phyloP scores from a whole-genome alignment of 2,329 filamentous ascomycete genomes.

The Aspergillus aculeatus region DNA sequence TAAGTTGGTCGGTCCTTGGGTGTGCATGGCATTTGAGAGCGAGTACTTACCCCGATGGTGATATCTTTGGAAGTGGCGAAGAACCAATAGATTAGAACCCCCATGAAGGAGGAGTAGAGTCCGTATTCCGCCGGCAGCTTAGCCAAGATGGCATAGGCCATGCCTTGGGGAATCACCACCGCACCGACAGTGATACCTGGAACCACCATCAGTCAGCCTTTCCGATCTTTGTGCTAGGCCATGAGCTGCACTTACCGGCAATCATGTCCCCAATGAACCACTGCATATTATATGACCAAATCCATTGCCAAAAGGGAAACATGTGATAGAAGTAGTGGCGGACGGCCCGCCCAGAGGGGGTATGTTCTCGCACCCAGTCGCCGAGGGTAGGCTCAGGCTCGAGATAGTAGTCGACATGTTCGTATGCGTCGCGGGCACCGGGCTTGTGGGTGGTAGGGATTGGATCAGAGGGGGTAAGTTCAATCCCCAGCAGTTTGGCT shows the following conservation, averaged over 20 bases:
- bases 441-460: too few relatives aligned
- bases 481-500: too few relatives aligned
- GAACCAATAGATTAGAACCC: slow-evolving; percentile 92
- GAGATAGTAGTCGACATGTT: too few relatives aligned
- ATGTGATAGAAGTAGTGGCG: too few relatives aligned
- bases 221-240: not conserved
- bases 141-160: slow-evolving; percentile 89
- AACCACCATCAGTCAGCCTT: not conserved
- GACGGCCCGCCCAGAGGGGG: too few relatives aligned
- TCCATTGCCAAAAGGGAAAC: too few relatives aligned
- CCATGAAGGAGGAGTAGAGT: slow-evolving; percentile 94
- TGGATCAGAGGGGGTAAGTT: too few relatives aligned
- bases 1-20: not conserved
- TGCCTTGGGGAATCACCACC: slow-evolving; percentile 90
- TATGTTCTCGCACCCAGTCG: too few relatives aligned
- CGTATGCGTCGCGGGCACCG: too few relatives aligned
- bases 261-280: slow-evolving; percentile 89
- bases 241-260: slow-evolving; percentile 60
- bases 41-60: slow-evolving; percentile 75
- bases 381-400: too few relatives aligned
- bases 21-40: not conserved
- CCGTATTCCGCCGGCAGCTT: slow-evolving; percentile 78
- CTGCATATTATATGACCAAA: slow-evolving; percentile 69
- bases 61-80: slow-evolving; percentile 99
- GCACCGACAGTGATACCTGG: slow-evolving; percentile 68